These are phyloP conservation scores for Phytophthora constricta DNA, from an alignment of 352 stramenopile genomes.

Conservation along the genomic window DNA sequence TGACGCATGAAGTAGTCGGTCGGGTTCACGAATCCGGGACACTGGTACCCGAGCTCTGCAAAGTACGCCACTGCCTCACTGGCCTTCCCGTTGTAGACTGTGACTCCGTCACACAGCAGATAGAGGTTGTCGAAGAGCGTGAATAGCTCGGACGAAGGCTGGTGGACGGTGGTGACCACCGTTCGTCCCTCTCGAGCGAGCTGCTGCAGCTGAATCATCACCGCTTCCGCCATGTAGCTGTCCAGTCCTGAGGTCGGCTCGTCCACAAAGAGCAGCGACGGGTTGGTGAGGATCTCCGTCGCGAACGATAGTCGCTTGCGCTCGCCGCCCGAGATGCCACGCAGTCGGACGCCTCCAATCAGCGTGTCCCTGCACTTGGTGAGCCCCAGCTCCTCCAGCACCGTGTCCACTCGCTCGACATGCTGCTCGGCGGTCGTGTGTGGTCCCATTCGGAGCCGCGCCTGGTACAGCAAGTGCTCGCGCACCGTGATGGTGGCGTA, in stretches of 20 bases:
- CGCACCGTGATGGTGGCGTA: slow-evolving; percentile 84
- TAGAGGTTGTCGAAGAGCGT: slow-evolving; percentile 47
- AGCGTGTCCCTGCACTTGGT: slow-evolving; percentile 50
- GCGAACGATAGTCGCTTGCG: slow-evolving; percentile 82
- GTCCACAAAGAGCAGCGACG: slow-evolving; percentile 85
- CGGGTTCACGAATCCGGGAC: slow-evolving; percentile 42
- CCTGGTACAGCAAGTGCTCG: slow-evolving; percentile 84
- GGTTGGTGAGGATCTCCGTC: slow-evolving; percentile 86
- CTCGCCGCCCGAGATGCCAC: slow-evolving; percentile 75
- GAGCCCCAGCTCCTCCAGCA: slow-evolving; percentile 56
- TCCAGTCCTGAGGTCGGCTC: slow-evolving; percentile 78
- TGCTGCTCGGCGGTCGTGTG: slow-evolving; percentile 14
- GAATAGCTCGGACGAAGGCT: slow-evolving; percentile 62
- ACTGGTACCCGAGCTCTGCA: slow-evolving; percentile 32
- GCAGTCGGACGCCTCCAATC: slow-evolving; percentile 44
- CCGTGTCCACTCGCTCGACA: slow-evolving; percentile 34
- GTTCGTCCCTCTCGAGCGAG: slow-evolving; percentile 83
- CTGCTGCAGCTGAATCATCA: slow-evolving; percentile 58
- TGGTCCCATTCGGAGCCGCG: slow-evolving; percentile 64
- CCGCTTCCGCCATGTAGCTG: slow-evolving; percentile 63
- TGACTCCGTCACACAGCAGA: slow-evolving; percentile 38
- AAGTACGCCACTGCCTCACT: slow-evolving; percentile 44
- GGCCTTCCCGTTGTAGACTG: slow-evolving; percentile 44
- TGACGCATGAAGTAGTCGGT: slow-evolving; percentile 55
- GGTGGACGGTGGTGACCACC: slow-evolving; percentile 87